Percentiles rank a stretch among this genome's conserved stretches.
Evolutionary conservation across 768 basidiomycete species (phyloP).

Genomic region (Tricholoma sp.): DNA sequence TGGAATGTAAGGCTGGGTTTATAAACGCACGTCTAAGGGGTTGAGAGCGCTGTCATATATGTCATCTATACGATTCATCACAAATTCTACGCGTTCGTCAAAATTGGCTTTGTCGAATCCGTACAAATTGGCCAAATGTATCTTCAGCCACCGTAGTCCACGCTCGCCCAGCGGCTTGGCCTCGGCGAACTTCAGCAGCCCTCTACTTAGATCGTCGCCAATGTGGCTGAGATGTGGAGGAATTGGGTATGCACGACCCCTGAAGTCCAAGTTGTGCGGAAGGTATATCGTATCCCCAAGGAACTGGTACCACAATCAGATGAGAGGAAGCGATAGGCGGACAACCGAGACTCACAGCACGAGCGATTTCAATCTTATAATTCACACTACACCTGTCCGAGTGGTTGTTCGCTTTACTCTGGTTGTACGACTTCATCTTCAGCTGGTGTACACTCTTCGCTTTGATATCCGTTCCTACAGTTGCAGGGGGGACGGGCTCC

Average conservation of each 20-base stretch:
- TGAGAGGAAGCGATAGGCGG: background rate
- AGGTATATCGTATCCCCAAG: slow-evolving; percentile 84
- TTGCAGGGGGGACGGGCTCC: slow-evolving; percentile 55
- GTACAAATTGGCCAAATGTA: slow-evolving; percentile 89
- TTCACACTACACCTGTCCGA: slow-evolving; percentile 91
- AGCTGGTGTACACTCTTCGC: slow-evolving; percentile 49
- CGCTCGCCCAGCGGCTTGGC: slow-evolving; percentile 73
- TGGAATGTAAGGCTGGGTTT: background rate
- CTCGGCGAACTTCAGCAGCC: slow-evolving; percentile 80
- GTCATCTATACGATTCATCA: slow-evolving; percentile 65
- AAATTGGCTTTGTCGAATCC: slow-evolving; percentile 95
- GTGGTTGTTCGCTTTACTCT: slow-evolving; percentile 75
- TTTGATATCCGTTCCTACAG: slow-evolving; percentile 44
- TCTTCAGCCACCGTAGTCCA: slow-evolving; percentile 92
- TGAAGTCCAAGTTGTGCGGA: slow-evolving; percentile 96
- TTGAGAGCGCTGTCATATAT: slow-evolving; percentile 79
- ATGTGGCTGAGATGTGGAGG: slow-evolving; percentile 95
- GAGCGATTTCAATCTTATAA: slow-evolving; percentile 95
- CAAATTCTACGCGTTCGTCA: slow-evolving; percentile 83
- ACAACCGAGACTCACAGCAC: slow-evolving; percentile 54
- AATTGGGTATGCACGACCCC: slow-evolving; percentile 94
- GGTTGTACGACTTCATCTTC: slow-evolving; percentile 48
- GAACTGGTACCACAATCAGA: slow-evolving; percentile 47
- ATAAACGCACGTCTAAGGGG: slow-evolving; percentile 60
- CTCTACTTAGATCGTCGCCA: slow-evolving; percentile 89